phyloP scores from a whole-genome alignment of 2,329 filamentous ascomycete genomes.

The Stemphylium beticola region DNA sequence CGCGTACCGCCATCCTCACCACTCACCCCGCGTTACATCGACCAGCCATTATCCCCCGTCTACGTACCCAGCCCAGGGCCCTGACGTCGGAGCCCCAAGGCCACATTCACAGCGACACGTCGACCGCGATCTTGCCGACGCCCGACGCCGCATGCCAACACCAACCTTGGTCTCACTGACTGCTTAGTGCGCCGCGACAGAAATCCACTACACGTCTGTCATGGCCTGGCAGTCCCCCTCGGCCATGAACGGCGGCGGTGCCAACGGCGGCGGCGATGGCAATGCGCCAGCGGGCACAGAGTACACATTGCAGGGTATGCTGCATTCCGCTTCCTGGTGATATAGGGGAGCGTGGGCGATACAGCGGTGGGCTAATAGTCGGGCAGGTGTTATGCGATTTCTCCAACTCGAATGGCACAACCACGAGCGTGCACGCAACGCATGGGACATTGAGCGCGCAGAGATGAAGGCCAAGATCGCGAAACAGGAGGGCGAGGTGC shows the following conservation, averaged over 20 bases:
- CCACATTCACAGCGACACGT: conserved; percentile 26
- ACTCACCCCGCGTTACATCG: background rate
- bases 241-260: conserved; percentile 65
- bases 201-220: conserved; percentile 34
- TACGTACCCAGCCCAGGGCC: conserved; percentile 11
- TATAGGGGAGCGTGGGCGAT: conserved; percentile 7
- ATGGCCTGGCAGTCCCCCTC: conserved; percentile 77
- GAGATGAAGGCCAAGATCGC: conserved; percentile 99
- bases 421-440: conserved; percentile 95
- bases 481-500: conserved; percentile 85
- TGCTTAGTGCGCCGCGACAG: conserved; percentile 32
- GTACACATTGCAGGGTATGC: conserved; percentile 72
- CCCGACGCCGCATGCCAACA: conserved; percentile 39
- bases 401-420: conserved; percentile 99
- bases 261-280: conserved; percentile 56
- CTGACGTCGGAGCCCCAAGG: conserved; percentile 29
- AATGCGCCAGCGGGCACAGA: conserved; percentile 67
- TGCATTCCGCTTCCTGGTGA: background rate
- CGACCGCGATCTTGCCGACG: conserved; percentile 29
- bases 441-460: conserved; percentile 98
- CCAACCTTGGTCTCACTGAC: conserved; percentile 25
- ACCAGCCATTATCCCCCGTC: background rate
- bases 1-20: conserved; percentile 7
- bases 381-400: conserved; percentile 93
- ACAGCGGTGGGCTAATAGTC: conserved; percentile 23